Conservation (phyloP, 768 basidiomycete genomes). For the Dioszegia crocea region DNA sequence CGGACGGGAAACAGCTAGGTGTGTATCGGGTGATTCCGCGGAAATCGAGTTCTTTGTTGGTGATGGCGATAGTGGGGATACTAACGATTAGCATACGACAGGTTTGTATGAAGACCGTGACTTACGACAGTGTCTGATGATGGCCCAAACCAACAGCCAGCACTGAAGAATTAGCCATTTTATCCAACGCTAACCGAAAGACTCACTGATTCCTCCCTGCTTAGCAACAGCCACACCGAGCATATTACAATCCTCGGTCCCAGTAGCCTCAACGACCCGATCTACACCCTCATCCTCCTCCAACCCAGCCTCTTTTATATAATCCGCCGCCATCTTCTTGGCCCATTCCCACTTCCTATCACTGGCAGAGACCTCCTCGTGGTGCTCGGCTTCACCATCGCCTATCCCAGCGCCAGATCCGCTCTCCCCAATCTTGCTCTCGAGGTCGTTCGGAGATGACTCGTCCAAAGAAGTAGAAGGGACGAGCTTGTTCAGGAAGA, state of each 20-base stretch:
- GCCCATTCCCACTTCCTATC: constrained; percentile 40
- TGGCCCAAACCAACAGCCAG: constrained; percentile 40
- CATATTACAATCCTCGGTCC: constrained; percentile 34
- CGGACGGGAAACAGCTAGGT: constrained; percentile 35
- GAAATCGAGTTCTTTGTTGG: constrained; percentile 45
- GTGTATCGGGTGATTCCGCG: constrained; percentile 43
- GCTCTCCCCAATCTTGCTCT: constrained; percentile 15
- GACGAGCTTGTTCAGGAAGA: constrained; percentile 32
- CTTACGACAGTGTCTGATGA: constrained; percentile 29
- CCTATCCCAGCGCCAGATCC: constrained; percentile 23
- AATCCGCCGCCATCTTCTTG: constrained; percentile 24
- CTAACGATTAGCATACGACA: no score
- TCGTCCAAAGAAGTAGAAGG: constrained; percentile 15
- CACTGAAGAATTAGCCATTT: constrained; percentile 13
- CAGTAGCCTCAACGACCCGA: constrained; percentile 40
- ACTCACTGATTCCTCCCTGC: constrained; percentile 42
- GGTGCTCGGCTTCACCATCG: constrained; percentile 25
- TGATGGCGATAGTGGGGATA: constrained; percentile 39
- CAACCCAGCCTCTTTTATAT: constrained; percentile 27
- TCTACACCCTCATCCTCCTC: constrained; percentile 41
- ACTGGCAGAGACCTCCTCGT: constrained; percentile 23
- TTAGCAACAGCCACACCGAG: constrained; percentile 42
- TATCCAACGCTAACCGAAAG: not conserved
- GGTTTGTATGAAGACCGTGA: no score
- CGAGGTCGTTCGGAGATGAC: constrained; percentile 8